phyloP scores from a whole-genome alignment of 257 asterid genomes.

The Nicotiana obtusifolia region DNA sequence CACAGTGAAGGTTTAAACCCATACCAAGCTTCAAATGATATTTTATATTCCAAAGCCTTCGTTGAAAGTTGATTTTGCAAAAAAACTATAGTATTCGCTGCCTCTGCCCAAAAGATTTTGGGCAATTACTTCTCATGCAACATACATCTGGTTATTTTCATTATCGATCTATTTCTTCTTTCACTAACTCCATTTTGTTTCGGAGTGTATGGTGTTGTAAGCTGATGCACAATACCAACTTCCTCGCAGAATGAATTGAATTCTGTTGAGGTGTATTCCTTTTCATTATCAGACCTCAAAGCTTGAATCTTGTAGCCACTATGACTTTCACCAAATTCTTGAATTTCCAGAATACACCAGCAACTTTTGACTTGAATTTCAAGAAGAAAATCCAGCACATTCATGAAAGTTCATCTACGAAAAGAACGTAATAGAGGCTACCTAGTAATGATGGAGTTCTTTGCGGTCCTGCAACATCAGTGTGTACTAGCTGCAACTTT shows the following conservation, averaged over 20 bases:
- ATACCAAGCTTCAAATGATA: neutral
- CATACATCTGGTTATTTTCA: neutral
- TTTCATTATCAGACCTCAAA: neutral
- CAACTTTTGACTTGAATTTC: neutral
- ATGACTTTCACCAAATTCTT: neutral
- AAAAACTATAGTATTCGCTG: neutral
- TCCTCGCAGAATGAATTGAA: neutral
- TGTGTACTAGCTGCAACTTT: neutral
- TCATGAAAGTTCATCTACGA: neutral
- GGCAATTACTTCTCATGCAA: neutral
- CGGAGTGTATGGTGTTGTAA: neutral
- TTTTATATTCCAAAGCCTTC: neutral
- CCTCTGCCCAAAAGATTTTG: neutral
- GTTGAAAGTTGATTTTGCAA: neutral
- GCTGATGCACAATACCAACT: neutral
- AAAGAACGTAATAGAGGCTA: neutral
- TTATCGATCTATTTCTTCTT: neutral
- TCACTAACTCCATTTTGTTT: neutral
- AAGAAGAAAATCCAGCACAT: neutral
- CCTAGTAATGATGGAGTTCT: neutral
- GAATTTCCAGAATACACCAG: too few species aligned
- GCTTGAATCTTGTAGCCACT: neutral
- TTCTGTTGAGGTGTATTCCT: neutral
- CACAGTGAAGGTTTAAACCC: neutral
- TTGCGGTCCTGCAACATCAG: neutral